These are phyloP conservation scores for Aspergillus amoenus DNA, from an alignment of 2,329 filamentous ascomycete species.

Conservation along the genomic window DNA sequence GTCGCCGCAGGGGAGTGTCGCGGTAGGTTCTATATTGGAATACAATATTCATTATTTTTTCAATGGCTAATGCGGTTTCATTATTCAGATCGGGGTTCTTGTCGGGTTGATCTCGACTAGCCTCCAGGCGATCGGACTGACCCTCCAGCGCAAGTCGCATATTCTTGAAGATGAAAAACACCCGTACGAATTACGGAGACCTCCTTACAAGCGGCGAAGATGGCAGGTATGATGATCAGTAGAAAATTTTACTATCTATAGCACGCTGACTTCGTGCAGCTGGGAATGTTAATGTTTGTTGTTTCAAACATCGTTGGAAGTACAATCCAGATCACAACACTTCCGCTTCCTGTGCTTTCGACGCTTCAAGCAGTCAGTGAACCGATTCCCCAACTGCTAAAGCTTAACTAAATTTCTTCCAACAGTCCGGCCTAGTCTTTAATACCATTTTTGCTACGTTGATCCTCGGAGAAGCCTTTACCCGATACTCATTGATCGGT, in stretches of 20 bases:
- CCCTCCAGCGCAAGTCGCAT: conserved; percentile 95
- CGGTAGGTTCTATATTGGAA: conserved; percentile 52
- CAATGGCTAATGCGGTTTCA: background rate
- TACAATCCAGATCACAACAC: conserved; percentile 94
- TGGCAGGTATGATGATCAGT: conserved; percentile 67
- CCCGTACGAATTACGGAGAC: conserved; percentile 72
- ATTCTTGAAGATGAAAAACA: conserved; percentile 95
- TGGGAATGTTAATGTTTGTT: conserved; percentile 97
- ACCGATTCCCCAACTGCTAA: conserved; percentile 1
- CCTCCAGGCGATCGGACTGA: conserved; percentile 91
- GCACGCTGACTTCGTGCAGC: conserved; percentile 30
- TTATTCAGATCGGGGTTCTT: conserved; percentile 75
- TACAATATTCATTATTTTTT: background rate
- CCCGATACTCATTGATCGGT: conserved; percentile 84
- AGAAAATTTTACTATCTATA: background rate
- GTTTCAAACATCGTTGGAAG: conserved; percentile 91
- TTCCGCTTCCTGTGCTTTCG: conserved; percentile 90
- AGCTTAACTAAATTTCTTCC: conserved; percentile 10
- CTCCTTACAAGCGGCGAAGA: conserved; percentile 83
- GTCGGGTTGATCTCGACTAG: conserved; percentile 92
- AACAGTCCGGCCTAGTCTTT: conserved; percentile 84
- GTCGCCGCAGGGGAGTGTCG: conserved; percentile 75
- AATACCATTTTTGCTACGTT: conserved; percentile 97
- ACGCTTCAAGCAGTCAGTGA: conserved; percentile 75
- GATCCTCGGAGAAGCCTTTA: conserved; percentile 91